phyloP scores from a whole-genome alignment of 495 filamentous ascomycete genomes.

The Aspergillus sclerotioniger region DNA sequence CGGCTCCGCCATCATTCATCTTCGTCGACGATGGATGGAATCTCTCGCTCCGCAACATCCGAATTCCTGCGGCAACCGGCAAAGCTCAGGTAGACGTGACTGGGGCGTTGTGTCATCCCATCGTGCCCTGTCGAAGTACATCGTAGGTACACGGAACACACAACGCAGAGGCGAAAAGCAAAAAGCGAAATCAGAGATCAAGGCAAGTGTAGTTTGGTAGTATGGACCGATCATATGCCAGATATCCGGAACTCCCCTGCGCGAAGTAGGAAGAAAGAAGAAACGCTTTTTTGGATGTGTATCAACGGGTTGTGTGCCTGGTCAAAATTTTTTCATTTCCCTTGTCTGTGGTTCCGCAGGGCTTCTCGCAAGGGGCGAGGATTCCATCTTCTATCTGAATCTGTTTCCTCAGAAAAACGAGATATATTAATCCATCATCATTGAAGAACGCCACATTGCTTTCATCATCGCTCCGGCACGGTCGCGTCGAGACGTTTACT shows the following conservation, averaged over 20 bases:
- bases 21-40: conserved; percentile 16
- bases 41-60: conserved; percentile 13
- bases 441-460: conserved; percentile 48
- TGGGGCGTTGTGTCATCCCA: conserved; percentile 18
- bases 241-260: conserved; percentile 83
- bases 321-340: conserved; percentile 27
- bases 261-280: conserved; percentile 24
- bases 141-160: conserved; percentile 15
- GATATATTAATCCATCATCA: conserved; percentile 47
- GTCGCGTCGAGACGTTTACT: conserved; percentile 65
- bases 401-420: conserved; percentile 46
- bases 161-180: conserved; percentile 24
- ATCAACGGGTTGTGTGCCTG: conserved; percentile 13
- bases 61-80: conserved; percentile 14
- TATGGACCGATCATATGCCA: conserved; percentile 54
- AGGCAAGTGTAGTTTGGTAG: conserved; percentile 39
- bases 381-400: conserved; percentile 75
- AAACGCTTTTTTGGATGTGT: conserved; percentile 21
- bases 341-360: conserved; percentile 40
- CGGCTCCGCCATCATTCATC: conserved; percentile 14
- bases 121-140: conserved; percentile 15
- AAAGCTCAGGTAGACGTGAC: conserved; percentile 25
- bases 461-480: conserved; percentile 38
- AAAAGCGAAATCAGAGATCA: conserved; percentile 15
- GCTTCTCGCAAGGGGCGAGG: conserved; percentile 36